Base-by-base conservation (phyloP, 2,329 filamentous ascomycete genomes). In the Bipolaris victoriae region DNA sequence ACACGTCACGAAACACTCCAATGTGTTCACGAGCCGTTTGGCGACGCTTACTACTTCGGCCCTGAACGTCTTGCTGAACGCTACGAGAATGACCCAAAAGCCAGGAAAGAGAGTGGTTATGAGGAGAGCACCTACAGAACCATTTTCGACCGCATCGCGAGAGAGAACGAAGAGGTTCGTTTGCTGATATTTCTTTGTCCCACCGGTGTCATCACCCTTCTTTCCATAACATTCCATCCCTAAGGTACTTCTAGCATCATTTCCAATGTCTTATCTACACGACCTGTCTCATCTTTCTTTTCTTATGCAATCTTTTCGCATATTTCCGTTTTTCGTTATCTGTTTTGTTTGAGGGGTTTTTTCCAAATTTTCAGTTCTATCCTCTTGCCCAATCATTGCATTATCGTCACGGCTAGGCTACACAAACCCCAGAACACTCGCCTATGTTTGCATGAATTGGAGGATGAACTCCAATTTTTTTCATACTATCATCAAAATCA, bases 21-120 rank as follows among this genome's bases (percentile, higher is more conserved):
- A 69, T 96, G 91, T 75, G 83, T 95, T 68, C 95, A 98, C 77
- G 95, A 99, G 80, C 95, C 95, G 5, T 98, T 98, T 78, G 94
- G 94, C 52, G 95, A 98, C 79, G 90, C 93, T 60, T 98, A 94
- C 75, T 98, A 98, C 81, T 98, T 90, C 73, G 94, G 95, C 50
- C 93, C 94, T 6, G 95, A 99, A 80, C 86, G 91, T 67, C 83
- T 98, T 67, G 88, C 90, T 70, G 81, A 85, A 50, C 87, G 95
- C 69, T 99, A 91, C 74, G 88, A 88, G 71, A 76, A 89, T 43
- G 90, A 97, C 64, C 82, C 84, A 68, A 73, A 81, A 59, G 76
- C 75, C 45, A 76, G 81, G 57, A 62, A 74, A 43, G 73, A 84
- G 68, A 90, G 86, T 64, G 90, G 90, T 52, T 91, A 90, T 69